A percentile compares a stretch with the other conserved stretches of the same genome.
These are phyloP conservation scores for Diddensiella transvaalensis DNA, from an alignment of 805 yeast genomes.

Conservation along the genomic window DNA sequence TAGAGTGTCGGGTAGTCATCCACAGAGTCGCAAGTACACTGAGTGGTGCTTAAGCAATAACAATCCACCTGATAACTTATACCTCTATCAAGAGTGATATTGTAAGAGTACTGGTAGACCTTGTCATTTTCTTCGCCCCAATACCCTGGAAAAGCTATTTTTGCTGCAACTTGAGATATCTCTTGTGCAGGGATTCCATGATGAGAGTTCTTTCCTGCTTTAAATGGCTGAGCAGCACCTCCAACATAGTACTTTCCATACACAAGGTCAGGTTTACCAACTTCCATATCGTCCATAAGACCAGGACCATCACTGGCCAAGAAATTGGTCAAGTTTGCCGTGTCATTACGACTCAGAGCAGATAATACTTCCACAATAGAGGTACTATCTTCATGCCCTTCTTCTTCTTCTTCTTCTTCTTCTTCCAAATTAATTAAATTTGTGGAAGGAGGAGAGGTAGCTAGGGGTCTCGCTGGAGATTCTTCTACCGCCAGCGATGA, in stretches of 20 bases:
- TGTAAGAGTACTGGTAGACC: constrained; percentile 8
- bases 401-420: background rate
- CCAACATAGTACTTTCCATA: constrained; percentile 12
- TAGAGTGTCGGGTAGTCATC: constrained; percentile 7
- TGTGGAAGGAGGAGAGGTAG: background rate
- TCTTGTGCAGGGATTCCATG: constrained; percentile 6
- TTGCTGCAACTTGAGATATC: constrained; percentile 1
- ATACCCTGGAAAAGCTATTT: constrained; percentile 11
- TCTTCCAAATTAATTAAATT: no score
- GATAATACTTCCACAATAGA: background rate
- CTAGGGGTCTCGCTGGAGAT: background rate
- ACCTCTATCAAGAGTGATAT: background rate
- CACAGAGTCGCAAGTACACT: constrained; percentile 13
- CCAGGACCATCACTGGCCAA: background rate
- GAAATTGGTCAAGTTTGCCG: background rate
- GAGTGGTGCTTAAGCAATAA: constrained; percentile 5
- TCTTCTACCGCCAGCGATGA: background rate
- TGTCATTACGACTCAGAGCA: background rate
- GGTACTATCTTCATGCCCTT: no score
- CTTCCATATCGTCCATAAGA: background rate
- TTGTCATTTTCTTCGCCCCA: constrained; percentile 11
- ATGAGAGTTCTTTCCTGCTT: constrained; percentile 7
- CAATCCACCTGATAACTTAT: constrained; percentile 6
- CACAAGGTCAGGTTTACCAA: constrained; percentile 6
- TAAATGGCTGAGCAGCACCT: constrained; percentile 9